Percentiles rank a stretch among this genome's conserved stretches.
Conservation (phyloP, 192 early-diverging fungal genomes). For the Lunasporangiospora selenospora region DNA sequence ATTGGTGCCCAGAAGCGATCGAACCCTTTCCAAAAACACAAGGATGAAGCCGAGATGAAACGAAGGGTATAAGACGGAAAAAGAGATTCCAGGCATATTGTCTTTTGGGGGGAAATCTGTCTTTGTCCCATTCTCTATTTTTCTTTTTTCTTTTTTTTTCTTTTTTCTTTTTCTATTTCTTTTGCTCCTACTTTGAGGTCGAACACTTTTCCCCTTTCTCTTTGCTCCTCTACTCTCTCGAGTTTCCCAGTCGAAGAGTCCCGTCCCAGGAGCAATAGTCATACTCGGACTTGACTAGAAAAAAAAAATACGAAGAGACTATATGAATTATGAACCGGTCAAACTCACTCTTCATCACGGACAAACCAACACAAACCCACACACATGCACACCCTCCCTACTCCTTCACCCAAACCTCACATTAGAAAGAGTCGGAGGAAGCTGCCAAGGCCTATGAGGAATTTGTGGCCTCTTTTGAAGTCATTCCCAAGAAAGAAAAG, state of each 20-base stretch:
- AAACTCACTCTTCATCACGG: conserved; percentile 40
- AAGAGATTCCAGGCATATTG: background rate
- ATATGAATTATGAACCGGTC: conserved; percentile 7
- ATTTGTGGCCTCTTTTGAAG: conserved; percentile 84
- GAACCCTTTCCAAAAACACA: conserved; percentile 73
- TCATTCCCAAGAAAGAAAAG: conserved; percentile 51
- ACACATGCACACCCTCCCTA: background rate
- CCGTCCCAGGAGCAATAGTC: too few species aligned
- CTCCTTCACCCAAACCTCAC: background rate
- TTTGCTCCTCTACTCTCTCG: too few species aligned
- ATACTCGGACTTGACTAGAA: too few species aligned
- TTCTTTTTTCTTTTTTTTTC: conserved; percentile 1
- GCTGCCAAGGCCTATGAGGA: conserved; percentile 79
- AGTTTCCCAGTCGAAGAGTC: too few species aligned
- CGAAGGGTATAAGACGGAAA: conserved; percentile 61
- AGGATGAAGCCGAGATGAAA: conserved; percentile 75
- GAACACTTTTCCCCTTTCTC: background rate
- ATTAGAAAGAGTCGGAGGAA: conserved; percentile 78
- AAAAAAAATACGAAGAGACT: background rate
- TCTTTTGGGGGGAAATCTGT: background rate
- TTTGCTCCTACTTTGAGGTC: background rate
- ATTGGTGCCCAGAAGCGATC: conserved; percentile 75
- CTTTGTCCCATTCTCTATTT: background rate
- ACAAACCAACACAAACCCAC: conserved; percentile 1
- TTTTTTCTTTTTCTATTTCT: background rate